A percentile compares a stretch with the other conserved stretches of the same genome.
Evolutionary conservation across 2,329 filamentous ascomycete species (phyloP).

Genomic region (Cladosporium sp.): DNA sequence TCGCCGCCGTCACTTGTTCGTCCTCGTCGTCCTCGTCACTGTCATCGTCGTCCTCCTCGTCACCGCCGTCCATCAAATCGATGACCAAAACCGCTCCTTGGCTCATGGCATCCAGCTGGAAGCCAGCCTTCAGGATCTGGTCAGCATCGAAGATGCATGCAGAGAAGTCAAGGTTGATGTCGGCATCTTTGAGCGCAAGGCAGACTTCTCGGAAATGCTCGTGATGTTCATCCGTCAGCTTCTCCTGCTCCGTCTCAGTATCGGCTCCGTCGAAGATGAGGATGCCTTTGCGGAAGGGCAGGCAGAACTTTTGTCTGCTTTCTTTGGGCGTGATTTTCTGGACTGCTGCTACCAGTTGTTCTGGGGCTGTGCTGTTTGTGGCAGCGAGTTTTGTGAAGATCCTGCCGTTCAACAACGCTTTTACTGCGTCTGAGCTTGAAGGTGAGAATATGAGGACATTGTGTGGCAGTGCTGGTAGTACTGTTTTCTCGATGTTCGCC

Average conservation of each 20-base stretch:
- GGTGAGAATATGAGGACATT: constrained; percentile 15
- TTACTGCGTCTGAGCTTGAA: not conserved
- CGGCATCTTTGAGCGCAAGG: constrained; percentile 9
- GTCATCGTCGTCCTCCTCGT: not conserved
- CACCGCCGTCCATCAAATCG: constrained; percentile 7
- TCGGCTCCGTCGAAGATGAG: constrained; percentile 7
- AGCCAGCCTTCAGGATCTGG: constrained; percentile 2
- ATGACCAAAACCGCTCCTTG: constrained; percentile 9
- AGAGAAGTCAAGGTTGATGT: constrained; percentile 15
- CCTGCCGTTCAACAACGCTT: not conserved
- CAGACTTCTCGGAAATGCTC: constrained; percentile 15
- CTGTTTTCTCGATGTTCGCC: not conserved
- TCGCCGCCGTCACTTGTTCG: not conserved
- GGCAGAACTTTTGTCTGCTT: constrained; percentile 5
- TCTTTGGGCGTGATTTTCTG: not conserved
- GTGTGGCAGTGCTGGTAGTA: constrained; percentile 1
- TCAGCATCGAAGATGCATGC: constrained; percentile 17
- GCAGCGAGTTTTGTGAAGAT: constrained; percentile 10
- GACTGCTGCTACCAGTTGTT: not conserved
- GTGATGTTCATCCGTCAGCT: constrained; percentile 1
- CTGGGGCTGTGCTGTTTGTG: not conserved
- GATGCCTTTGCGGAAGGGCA: constrained; percentile 13
- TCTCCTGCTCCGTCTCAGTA: not conserved
- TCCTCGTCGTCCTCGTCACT: constrained; percentile 4
- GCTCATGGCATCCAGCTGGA: constrained; percentile 16